Base-by-base conservation (phyloP, 768 basidiomycete species). In the Boletus sensibilis region DNA sequence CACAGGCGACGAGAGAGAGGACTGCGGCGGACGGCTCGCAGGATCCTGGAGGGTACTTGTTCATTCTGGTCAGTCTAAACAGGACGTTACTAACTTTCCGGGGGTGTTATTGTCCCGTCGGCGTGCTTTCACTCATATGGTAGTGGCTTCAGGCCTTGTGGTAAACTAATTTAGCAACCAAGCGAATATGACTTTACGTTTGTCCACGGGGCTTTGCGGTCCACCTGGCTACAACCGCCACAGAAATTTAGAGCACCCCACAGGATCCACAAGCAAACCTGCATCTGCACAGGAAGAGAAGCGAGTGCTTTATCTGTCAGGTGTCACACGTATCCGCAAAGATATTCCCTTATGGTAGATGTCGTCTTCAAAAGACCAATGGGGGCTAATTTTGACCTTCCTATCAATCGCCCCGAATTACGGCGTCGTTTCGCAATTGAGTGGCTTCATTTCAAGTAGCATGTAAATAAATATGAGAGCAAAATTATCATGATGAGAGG, bases 381-480 rank as follows among this genome's bases (percentile, higher is more conserved):
- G 35, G 20, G 16, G 33, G 34, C 35, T 62, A 53, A 65, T 52
- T 52, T 52, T 37, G 50, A 50, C 29, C 21, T 23, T 52, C 64
- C 54, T 63, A 54, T 64, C 57, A 59, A 61, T 61, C 63, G 12
- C 63, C 59, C 20, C 42, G 29, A 42, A 46, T 51, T 60, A 60
- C 45, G 46, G 35, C 47, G 43, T 53, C 20, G 23, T 16, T 43
- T 40, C 39, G 18, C 50, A 42, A 48, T 21, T 44, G 14, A 35
- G 4, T 13, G 21, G 4, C 14, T 39, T 54, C 23, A 54, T 58
- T 49, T 40, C 39, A 21, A 53, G 49, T 34, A 38, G 44, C 48
- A 33, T 20, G 42, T 49, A 50, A 55, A 55, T 60, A 54, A 62
- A 46, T 29, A 58, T 43, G 37, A 57, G 46, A 29, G 20, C 3